Percentiles rank a stretch among this genome's conserved stretches.
Evolutionary conservation across 228 moss, liverwort and hornwort genomes (phyloP).

Genomic region (Sphagnum magellanicum): DNA sequence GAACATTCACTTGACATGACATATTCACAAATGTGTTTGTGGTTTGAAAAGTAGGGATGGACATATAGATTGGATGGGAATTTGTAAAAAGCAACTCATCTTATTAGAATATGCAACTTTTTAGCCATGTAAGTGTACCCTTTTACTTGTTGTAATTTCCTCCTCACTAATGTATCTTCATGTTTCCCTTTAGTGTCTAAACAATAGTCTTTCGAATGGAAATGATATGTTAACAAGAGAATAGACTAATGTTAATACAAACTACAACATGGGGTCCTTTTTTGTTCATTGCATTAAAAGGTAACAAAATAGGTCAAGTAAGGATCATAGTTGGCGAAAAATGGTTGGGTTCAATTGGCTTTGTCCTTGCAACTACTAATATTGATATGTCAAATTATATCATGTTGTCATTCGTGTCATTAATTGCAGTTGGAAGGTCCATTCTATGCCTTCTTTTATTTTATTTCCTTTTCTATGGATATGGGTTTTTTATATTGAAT

Average conservation of each 20-base stretch:
- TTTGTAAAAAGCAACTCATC: slow-evolving; percentile 73
- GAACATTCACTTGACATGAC: background rate
- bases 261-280: slow-evolving; percentile 85
- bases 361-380: slow-evolving; percentile 36
- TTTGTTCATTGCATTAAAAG: slow-evolving; percentile 56
- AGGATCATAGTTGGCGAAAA: slow-evolving; percentile 28
- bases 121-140: slow-evolving; percentile 51
- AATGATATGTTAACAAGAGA: slow-evolving; percentile 32
- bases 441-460: background rate
- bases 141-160: background rate
- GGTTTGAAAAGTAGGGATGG: slow-evolving; percentile 64
- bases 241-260: slow-evolving; percentile 60
- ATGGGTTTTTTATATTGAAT: no score
- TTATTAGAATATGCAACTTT: slow-evolving; percentile 84
- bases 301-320: slow-evolving; percentile 19
- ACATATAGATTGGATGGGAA: slow-evolving; percentile 84
- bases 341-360: slow-evolving; percentile 76
- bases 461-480: background rate
- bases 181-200: background rate
- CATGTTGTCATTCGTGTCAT: slow-evolving; percentile 60
- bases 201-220: background rate
- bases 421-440: slow-evolving; percentile 91
- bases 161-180: background rate
- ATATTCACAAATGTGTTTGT: slow-evolving; percentile 4
- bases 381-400: slow-evolving; percentile 39